These are phyloP conservation scores for Beta vulgaris DNA, from an alignment of 148 eudicot species.

Conservation along the genomic window DNA sequence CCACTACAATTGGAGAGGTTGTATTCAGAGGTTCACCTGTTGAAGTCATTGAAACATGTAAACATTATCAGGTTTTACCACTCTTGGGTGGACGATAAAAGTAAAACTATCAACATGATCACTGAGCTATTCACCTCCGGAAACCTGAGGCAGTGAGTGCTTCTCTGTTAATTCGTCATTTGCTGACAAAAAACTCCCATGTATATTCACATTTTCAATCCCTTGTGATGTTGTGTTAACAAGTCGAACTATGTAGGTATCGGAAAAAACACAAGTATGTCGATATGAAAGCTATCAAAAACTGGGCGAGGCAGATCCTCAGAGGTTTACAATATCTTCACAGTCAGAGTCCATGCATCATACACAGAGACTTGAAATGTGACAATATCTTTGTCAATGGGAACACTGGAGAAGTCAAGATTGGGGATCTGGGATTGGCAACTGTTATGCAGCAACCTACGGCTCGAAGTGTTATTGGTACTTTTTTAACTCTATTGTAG, in stretches of 20 bases:
- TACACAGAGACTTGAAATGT: conserved; percentile 85
- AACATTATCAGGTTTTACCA: conserved; percentile 58
- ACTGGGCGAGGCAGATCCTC: conserved; percentile 86
- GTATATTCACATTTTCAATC: background rate
- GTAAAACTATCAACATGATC: conserved; percentile 71
- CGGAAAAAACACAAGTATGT: conserved; percentile 67
- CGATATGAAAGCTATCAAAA: conserved; percentile 67
- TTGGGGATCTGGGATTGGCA: conserved; percentile 90
- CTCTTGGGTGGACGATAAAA: conserved; percentile 73
- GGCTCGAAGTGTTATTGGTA: conserved; percentile 76
- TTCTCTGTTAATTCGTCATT: background rate
- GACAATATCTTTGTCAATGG: conserved; percentile 87
- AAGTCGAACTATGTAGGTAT: conserved; percentile 38
- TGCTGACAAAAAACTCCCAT: background rate
- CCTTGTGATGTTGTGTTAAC: background rate
- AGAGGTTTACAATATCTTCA: conserved; percentile 72
- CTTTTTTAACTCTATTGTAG: background rate
- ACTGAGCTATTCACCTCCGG: conserved; percentile 84
- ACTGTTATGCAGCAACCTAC: conserved; percentile 59
- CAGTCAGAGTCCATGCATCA: conserved; percentile 61
- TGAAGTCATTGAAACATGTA: conserved; percentile 68
- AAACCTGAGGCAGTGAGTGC: conserved; percentile 75
- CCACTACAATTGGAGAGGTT: conserved; percentile 49
- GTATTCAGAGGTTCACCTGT: conserved; percentile 70
- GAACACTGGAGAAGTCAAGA: conserved; percentile 76